Evolutionary conservation across 345 rosid species (phyloP), one percentile per base, ranked within the genome.

Genomic region (Brassica napus): DNA sequence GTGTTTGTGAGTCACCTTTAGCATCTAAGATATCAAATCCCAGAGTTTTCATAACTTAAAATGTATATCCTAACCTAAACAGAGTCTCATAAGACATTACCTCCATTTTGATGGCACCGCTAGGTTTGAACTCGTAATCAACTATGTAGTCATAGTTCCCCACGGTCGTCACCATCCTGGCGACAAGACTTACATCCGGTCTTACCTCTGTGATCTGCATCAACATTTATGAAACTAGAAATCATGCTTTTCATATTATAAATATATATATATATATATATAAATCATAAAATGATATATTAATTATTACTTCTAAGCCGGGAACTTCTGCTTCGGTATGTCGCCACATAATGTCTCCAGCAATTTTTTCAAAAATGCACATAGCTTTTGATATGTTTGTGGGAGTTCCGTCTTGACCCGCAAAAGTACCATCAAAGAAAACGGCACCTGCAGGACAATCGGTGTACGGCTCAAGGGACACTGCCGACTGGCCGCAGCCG

Each of bases 371-470:
- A 18, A 89, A 89, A 65, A 89, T 72, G 79, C 93, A 89, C 1
- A 87, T 73, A 2, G 15, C 88, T 10, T 84, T 79, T 0, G 86
- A 2, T 1, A 82, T 65, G 44, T 79, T 34, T 1, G 84, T 74
- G 0, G 88, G 84, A 6, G 80, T 68, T 4, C 91, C 89, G 55
- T 84, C 84, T 49, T 72, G 85, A 6, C 78, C 81, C 0, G 93
- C 87, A 1, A 75, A 83, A 54, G 81, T 49, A 0, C 74, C 90
- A 3, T 89, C 87, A 64, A 89, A 21, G 61, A 82, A 87, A 0
- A 77, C 84, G 0, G 93, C 93, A 61, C 69, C 77, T 3, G 79
- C 63, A 0, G 93, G 91, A 76, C 91, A 89, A 79, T 87, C 91
- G 0, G 73, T 83, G 1, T 72, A 64, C 2, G 87, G 91, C 6